Conservation (phyloP, 2,329 filamentous ascomycete species). For the Boeremia lycopersici region DNA sequence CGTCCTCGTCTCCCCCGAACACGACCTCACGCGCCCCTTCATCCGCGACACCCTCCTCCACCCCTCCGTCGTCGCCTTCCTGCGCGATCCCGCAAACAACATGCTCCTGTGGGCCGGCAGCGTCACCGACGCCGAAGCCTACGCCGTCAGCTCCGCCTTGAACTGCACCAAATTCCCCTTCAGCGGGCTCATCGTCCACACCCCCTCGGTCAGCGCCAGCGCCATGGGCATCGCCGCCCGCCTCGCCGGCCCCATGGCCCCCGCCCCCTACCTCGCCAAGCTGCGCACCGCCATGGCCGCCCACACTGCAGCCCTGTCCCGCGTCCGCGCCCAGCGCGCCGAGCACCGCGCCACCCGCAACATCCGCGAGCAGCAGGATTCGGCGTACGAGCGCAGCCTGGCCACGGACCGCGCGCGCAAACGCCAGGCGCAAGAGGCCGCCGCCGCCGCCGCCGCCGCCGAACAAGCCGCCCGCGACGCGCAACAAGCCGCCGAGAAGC, state of each 20-base stretch:
- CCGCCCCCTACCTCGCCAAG: slow-evolving; percentile 75
- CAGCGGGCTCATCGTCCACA: slow-evolving; percentile 82
- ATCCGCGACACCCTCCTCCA: slow-evolving; percentile 81
- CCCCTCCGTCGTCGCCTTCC: slow-evolving; percentile 72
- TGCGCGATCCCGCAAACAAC: slow-evolving; percentile 77
- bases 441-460: slow-evolving; percentile 64
- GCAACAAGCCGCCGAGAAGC: slow-evolving; percentile 65
- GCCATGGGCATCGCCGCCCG: slow-evolving; percentile 90
- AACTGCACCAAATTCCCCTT: slow-evolving; percentile 94
- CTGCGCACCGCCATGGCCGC: slow-evolving; percentile 74
- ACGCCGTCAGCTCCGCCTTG: slow-evolving; percentile 86
- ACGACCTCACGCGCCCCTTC: slow-evolving; percentile 87
- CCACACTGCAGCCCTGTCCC: slow-evolving; percentile 75
- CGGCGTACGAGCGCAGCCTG: slow-evolving; percentile 89
- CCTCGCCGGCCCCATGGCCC: slow-evolving; percentile 72
- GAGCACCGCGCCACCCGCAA: slow-evolving; percentile 82
- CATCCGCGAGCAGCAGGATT: slow-evolving; percentile 87
- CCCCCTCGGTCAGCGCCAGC: slow-evolving; percentile 74
- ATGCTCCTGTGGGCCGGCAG: slow-evolving; percentile 92
- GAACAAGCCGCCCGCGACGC: slow-evolving; percentile 71
- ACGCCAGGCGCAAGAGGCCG: slow-evolving; percentile 75
- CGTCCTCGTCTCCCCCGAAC: slow-evolving; percentile 85
- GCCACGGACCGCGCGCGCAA: slow-evolving; percentile 87
- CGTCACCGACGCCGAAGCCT: slow-evolving; percentile 90
- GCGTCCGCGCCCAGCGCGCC: slow-evolving; percentile 74